These are phyloP conservation scores for Rhizopus microsporus DNA, from an alignment of 371 early-diverging fungal genomes.

Conservation along the genomic window DNA sequence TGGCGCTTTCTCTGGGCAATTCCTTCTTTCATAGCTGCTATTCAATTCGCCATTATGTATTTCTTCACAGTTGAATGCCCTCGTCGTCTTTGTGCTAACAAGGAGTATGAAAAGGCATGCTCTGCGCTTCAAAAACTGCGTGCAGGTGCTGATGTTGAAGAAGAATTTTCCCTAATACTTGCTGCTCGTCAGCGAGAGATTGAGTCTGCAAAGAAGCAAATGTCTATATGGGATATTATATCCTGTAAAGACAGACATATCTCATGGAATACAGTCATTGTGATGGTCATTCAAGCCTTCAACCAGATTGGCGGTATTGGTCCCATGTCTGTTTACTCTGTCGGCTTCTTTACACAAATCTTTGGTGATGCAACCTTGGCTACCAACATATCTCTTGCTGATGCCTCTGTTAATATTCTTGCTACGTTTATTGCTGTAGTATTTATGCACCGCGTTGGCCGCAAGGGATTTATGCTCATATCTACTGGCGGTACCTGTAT, in stretches of 20 bases:
- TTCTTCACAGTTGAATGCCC: constrained; percentile 82
- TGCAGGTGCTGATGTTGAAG: constrained; percentile 41
- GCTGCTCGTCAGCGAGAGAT: constrained; percentile 45
- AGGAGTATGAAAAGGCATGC: constrained; percentile 53
- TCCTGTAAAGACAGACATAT: constrained; percentile 34
- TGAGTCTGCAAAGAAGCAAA: constrained; percentile 24
- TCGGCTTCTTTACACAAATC: constrained; percentile 37
- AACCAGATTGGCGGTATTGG: constrained; percentile 54
- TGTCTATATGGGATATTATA: constrained; percentile 44
- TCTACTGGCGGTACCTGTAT: constrained; percentile 41
- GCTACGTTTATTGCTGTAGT: constrained; percentile 39
- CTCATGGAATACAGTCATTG: constrained; percentile 41
- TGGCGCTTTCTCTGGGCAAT: constrained; percentile 72
- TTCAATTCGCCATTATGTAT: constrained; percentile 62
- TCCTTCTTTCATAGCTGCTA: constrained; percentile 59
- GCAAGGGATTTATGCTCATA: constrained; percentile 47
- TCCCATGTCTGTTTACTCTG: constrained; percentile 50
- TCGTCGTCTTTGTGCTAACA: constrained; percentile 60
- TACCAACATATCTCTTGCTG: constrained; percentile 38
- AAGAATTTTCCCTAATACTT: constrained; percentile 29
- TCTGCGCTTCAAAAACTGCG: constrained; percentile 65
- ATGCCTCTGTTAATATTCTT: constrained; percentile 40
- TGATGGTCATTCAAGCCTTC: constrained; percentile 49
- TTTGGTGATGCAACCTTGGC: constrained; percentile 38
- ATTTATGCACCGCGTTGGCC: constrained; percentile 44